phyloP scores from a whole-genome alignment of 23 red algal genomes.

The Gracilaria caudata region DNA sequence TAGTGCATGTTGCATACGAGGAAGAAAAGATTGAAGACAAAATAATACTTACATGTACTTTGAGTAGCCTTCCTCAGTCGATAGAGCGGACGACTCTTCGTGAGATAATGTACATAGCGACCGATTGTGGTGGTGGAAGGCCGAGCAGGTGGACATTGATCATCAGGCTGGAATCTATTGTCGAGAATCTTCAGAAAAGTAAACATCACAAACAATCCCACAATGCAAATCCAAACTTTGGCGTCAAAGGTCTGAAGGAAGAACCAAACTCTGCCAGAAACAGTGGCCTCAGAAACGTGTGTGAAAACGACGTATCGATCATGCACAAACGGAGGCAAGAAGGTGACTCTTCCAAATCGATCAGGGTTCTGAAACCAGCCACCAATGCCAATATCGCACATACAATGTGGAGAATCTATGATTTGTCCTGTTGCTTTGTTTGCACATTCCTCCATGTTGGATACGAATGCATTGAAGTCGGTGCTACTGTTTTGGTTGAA shows the following conservation, averaged over 20 bases:
- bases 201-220: constrained; percentile 2
- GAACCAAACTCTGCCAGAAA: neutral
- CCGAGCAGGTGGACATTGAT: neutral
- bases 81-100: neutral
- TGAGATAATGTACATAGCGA: neutral
- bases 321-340: constrained; percentile 25
- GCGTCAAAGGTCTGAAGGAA: constrained; percentile 6
- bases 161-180: neutral
- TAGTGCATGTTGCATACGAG: neutral
- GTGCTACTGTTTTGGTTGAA: neutral
- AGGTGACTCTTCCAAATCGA: constrained; percentile 28
- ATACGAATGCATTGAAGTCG: neutral
- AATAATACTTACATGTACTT: constrained; percentile 23
- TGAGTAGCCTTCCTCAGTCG: constrained; percentile 34
- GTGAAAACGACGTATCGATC: neutral
- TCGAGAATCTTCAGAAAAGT: constrained; percentile 38
- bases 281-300: neutral
- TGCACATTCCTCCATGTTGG: neutral
- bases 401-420: neutral
- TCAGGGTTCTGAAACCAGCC: constrained; percentile 22
- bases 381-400: constrained; percentile 18
- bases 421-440: neutral
- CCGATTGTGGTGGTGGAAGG: neutral
- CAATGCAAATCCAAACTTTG: constrained; percentile 21
- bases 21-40: too few species aligned